These are phyloP conservation scores for Salix caprea DNA, from an alignment of 345 rosid species.

Conservation along the genomic window DNA sequence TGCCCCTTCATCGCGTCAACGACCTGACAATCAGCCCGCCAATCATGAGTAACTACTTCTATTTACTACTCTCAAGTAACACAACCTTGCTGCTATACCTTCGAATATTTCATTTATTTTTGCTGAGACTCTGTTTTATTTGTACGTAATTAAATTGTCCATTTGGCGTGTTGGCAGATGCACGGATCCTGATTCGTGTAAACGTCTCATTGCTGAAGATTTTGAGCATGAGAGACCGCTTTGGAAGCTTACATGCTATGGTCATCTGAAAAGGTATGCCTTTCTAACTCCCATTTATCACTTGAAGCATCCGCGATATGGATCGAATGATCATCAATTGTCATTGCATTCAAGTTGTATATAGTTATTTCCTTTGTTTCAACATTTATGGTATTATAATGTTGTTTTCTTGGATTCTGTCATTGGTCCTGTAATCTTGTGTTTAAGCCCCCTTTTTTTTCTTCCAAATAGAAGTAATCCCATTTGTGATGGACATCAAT, in stretches of 20 bases:
- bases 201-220: conserved; percentile 59
- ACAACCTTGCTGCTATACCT: too few relatives aligned
- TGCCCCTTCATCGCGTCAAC: conserved; percentile 38
- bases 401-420: background rate
- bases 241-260: conserved; percentile 91
- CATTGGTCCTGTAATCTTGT: too few relatives aligned
- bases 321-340: background rate
- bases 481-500: too few relatives aligned
- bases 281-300: background rate
- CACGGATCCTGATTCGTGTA: conserved; percentile 79
- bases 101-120: too few relatives aligned
- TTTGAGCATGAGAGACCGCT: conserved; percentile 72
- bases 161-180: conserved; percentile 45
- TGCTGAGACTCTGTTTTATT: too few relatives aligned
- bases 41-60: conserved; percentile 50
- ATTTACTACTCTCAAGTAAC: background rate
- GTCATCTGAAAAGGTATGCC: conserved; percentile 69
- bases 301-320: background rate
- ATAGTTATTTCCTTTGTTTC: too few relatives aligned
- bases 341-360: background rate
- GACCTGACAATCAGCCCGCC: conserved; percentile 44
- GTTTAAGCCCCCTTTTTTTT: too few relatives aligned
- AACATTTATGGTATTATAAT: background rate
- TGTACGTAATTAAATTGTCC: background rate
- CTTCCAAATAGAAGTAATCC: too few relatives aligned